Evolutionary conservation across 2,329 filamentous ascomycete genomes (phyloP), one percentile per base, ranked within the genome.

Genomic region (Stromatinia cepivora): DNA sequence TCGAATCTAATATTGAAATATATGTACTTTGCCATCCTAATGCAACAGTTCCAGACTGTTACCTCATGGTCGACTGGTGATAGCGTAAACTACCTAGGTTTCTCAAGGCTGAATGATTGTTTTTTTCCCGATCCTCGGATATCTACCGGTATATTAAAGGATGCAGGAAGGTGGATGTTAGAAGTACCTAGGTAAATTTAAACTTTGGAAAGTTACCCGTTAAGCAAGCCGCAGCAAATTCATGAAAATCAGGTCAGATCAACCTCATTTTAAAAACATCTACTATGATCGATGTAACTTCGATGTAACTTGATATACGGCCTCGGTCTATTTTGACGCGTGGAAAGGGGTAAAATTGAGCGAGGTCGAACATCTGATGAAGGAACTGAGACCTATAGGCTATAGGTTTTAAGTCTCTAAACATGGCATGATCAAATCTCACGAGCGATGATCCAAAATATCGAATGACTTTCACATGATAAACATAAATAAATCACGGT

Each of bases 161-260:
- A 36, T 62, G 59, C 59, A 62, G 59, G 42, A 62, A n/a, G 59
- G 59, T 62, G 59, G 59, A 52, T 63, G 50, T 63, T 0, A 63
- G 28, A 11, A 63, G 45, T 13, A 25, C 20, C 56, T 62, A 36
- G 28, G 31, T 10, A 34, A 25, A 48, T 48, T 46, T 48, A 36
- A 50, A 39, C 28, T 31, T 46, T 36, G 20, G 8, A 50, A 62
- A 22, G 42, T 36, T 36, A 25, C 59, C 46, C 59, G 31, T 63
- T 48, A 7, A 50, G 4, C 10, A 5, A 63, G 45, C 46, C 39
- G 59, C 45, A 52, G 59, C 59, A 56, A 34, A 56, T 4, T 62
- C 25, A n/a, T 48, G 11, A 63, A 36, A 50, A 34, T 50, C 36
- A 45, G 56, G 36, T 42, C 36, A 63, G 59, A 50, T 63, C 59